These are phyloP conservation scores for Diutina mesorugosa DNA, from an alignment of 1,139 yeast genomes.

Conservation along the genomic window DNA sequence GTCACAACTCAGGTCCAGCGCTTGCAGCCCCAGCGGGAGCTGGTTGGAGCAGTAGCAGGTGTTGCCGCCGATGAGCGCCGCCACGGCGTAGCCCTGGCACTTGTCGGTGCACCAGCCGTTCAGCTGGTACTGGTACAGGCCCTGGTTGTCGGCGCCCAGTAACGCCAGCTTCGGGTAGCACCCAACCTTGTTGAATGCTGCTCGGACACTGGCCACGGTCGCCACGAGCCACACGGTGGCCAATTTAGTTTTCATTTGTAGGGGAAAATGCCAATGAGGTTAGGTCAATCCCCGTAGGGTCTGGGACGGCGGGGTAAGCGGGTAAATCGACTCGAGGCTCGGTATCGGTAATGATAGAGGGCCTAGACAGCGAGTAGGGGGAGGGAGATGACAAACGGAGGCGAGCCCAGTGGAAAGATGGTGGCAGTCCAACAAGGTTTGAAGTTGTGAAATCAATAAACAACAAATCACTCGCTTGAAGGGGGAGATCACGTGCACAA, in stretches of 20 bases:
- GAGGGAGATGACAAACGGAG: background rate
- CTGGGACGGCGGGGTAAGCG: background rate
- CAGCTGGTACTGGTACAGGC: slow-evolving; percentile 33
- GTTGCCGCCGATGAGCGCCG: slow-evolving; percentile 41
- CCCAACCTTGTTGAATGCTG: background rate
- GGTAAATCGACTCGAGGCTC: background rate
- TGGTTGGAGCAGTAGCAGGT: slow-evolving; percentile 51
- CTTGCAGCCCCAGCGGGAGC: slow-evolving; percentile 21
- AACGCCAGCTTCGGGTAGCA: background rate
- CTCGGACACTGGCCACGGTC: background rate
- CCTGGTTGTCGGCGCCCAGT: slow-evolving; percentile 7
- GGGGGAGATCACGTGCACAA: background rate
- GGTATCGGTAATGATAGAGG: background rate
- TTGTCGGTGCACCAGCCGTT: slow-evolving; percentile 34
- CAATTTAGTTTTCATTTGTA: background rate
- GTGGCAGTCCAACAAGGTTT: background rate
- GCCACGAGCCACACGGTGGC: background rate
- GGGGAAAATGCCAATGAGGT: background rate
- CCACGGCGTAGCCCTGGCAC: slow-evolving; percentile 34
- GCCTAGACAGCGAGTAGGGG: background rate
- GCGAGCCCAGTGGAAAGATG: background rate
- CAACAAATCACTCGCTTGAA: background rate
- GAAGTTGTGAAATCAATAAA: background rate
- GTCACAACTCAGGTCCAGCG: slow-evolving; percentile 29
- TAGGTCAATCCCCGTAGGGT: background rate